phyloP scores from a whole-genome alignment of 352 stramenopile genomes.

The Globisporangium parvum region DNA sequence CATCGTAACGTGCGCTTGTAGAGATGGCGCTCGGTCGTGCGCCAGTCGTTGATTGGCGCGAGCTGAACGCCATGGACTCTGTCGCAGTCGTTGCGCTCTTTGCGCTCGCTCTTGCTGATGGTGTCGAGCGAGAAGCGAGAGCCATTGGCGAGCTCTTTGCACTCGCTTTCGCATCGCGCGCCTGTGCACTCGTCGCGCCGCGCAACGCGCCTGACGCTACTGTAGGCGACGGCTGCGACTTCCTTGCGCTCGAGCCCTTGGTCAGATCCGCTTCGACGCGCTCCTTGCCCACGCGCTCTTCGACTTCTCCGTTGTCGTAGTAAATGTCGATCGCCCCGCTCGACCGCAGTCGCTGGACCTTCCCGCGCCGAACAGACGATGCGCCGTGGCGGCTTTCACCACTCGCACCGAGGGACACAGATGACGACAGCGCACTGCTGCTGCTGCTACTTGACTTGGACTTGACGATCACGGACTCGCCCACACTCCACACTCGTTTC shows the following conservation, averaged over 20 bases:
- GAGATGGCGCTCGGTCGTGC: neutral
- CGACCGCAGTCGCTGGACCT: conserved; percentile 38
- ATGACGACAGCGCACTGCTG: neutral
- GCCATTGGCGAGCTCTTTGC: conserved; percentile 8
- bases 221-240: neutral
- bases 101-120: conserved; percentile 2
- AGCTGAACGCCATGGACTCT: neutral
- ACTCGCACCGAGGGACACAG: neutral
- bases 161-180: conserved; percentile 3
- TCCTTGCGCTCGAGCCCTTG: conserved; percentile 6
- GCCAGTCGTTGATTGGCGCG: neutral
- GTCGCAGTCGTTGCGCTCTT: conserved; percentile 1
- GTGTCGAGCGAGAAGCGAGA: neutral
- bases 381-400: conserved; percentile 1
- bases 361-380: conserved; percentile 19
- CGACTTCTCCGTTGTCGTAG: conserved; percentile 43
- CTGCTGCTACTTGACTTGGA: conserved; percentile 1
- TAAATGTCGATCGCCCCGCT: conserved; percentile 44
- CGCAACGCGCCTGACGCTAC: neutral
- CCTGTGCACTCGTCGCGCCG: conserved; percentile 1
- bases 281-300: conserved; percentile 36
- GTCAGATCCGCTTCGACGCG: conserved; percentile 17
- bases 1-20: neutral
- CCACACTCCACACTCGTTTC: conserved; percentile 15
- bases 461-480: conserved; percentile 27